A percentile compares a stretch with the other conserved stretches of the same genome.
These are phyloP conservation scores for Cercophora sp. DNA, from an alignment of 495 filamentous ascomycete genomes.

Conservation along the genomic window DNA sequence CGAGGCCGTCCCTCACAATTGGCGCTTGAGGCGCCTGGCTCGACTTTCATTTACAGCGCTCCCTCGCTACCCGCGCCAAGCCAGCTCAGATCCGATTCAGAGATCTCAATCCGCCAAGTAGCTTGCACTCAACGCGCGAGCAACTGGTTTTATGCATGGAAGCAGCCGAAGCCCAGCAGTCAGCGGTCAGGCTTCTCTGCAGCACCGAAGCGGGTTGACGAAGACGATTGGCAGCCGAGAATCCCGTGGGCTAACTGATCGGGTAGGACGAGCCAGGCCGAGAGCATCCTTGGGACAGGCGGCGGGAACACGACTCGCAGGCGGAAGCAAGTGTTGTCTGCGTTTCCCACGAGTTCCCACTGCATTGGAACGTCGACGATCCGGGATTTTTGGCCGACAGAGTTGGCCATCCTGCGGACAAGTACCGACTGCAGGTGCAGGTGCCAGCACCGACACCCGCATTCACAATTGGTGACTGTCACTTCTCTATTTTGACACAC, in stretches of 20 bases:
- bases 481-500: background rate
- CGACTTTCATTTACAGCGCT: too few species aligned
- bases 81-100: too few species aligned
- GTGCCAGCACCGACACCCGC: too few species aligned
- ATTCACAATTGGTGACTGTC: constrained; percentile 4
- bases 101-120: too few species aligned
- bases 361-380: background rate
- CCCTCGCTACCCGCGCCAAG: too few species aligned
- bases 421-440: too few species aligned
- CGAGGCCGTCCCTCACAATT: too few species aligned
- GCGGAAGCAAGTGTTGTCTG: background rate
- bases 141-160: background rate
- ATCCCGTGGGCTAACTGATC: too few species aligned
- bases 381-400: background rate
- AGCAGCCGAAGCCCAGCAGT: background rate
- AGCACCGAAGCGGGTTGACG: constrained; percentile 1
- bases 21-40: too few species aligned
- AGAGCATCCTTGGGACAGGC: too few species aligned
- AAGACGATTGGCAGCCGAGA: too few species aligned
- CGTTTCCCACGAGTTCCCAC: background rate
- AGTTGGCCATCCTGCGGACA: background rate
- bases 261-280: constrained; percentile 1
- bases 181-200: constrained; percentile 5
- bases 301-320: background rate
- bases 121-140: too few species aligned